Conservation (phyloP, 495 filamentous ascomycete genomes). For the Neurospora hispaniola region DNA sequence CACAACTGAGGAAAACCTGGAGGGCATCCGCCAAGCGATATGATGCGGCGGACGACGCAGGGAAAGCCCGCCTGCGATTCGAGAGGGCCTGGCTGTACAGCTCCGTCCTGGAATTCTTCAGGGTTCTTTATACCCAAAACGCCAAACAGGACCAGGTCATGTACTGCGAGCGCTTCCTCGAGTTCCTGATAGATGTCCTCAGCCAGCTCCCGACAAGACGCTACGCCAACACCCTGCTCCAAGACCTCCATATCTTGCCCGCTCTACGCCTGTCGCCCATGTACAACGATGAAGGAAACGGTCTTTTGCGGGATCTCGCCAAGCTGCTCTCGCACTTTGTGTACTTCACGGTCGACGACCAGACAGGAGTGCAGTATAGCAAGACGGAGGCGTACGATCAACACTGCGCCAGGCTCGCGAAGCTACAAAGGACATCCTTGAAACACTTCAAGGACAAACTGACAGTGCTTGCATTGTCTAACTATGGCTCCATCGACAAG, state of each 20-base stretch:
- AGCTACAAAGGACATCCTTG: constrained; percentile 69
- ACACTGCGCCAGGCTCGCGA: constrained; percentile 66
- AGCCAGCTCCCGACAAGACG: constrained; percentile 90
- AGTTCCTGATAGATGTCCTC: constrained; percentile 81
- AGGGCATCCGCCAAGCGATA: constrained; percentile 76
- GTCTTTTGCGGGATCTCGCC: constrained; percentile 72
- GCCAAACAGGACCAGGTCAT: constrained; percentile 48
- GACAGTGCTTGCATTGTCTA: constrained; percentile 80
- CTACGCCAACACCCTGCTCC: constrained; percentile 86
- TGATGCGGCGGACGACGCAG: constrained; percentile 72
- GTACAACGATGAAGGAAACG: constrained; percentile 63
- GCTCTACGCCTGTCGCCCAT: constrained; percentile 71
- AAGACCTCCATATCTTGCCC: constrained; percentile 80
- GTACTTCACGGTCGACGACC: constrained; percentile 84
- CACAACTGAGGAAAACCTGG: constrained; percentile 79
- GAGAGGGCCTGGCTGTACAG: constrained; percentile 92
- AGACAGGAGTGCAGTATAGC: constrained; percentile 66
- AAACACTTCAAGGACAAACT: constrained; percentile 85
- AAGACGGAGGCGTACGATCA: constrained; percentile 63
- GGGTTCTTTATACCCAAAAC: constrained; percentile 52
- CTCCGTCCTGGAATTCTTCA: constrained; percentile 72
- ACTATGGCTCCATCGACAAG: constrained; percentile 79
- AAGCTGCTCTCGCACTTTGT: constrained; percentile 73
- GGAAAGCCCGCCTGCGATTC: constrained; percentile 72
- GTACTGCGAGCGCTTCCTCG: constrained; percentile 89